Evolutionary conservation across 2,329 filamentous ascomycete genomes (phyloP), one percentile per base, ranked within the genome.

Genomic region (Pseudogymnoascus sp.): DNA sequence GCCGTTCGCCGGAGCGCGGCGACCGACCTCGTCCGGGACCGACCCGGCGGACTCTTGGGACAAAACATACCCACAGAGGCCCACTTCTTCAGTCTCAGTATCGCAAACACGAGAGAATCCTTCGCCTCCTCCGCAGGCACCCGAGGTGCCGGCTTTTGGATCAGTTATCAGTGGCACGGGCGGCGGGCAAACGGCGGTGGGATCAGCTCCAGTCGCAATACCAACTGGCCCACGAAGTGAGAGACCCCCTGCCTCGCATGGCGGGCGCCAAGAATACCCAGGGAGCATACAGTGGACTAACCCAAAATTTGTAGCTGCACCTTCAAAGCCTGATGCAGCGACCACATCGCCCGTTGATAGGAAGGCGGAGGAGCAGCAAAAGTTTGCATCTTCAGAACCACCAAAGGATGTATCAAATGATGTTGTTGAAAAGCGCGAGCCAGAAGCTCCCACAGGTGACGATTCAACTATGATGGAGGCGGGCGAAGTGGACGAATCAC

Each of bases 91-190:
- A 18, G 33, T 55, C 9, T 55, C 49, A 33, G 49, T 55, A 55
- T 35, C 43, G 9, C 41, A 62, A 25, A 37, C 60, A 59, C 25
- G 40, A 35, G 75, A 76, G 60, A 76, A 79, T 61, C 73, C 76
- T 12, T 81, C 80, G 16, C 81, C 81, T 9, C 80, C 81, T 38
- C 81, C 80, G 28, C 79, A 81, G 65, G 80, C 81, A 25, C 79
- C 79, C 14, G 75, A 78, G 61, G 81, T 84, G 12, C 82, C 82
- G 25, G 81, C 81, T n/a, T 84, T 84, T 71, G 79, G 79, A 28
- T 79, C 77, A 62, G 69, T 61, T 61, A 23, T 61, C 21, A 61
- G 41, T 43, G 49, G 49, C 16, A 5, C 49, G 28, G 49, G 49
- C n/a, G 49, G 49, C 18, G 49, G 49, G 49, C 49, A 55, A 55